Evolutionary conservation across 164 flowering plant species (phyloP).

Genomic region (Berberis thunbergii): DNA sequence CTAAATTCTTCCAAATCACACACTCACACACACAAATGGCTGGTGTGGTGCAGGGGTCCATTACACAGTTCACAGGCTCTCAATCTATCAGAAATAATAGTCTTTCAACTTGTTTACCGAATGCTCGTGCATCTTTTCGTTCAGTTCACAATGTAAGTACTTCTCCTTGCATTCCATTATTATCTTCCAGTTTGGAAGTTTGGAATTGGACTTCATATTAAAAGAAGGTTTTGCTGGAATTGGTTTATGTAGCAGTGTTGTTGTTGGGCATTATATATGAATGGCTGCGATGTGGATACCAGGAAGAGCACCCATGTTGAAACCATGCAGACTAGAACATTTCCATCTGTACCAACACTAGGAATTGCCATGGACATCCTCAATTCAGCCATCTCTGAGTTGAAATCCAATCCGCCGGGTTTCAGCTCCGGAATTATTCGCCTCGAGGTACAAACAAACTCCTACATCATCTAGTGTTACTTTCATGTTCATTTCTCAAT

Average conservation of each 20-base stretch:
- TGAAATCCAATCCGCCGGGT: constrained; percentile 37
- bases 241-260: background rate
- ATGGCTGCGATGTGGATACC: constrained; percentile 59
- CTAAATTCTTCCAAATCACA: no score
- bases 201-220: no score
- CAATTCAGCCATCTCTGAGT: constrained; percentile 30
- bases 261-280: constrained; percentile 48
- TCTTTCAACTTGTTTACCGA: background rate
- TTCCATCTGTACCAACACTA: constrained; percentile 42
- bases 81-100: constrained; percentile 9
- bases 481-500: background rate
- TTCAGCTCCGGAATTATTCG: constrained; percentile 60
- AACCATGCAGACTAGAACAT: constrained; percentile 43
- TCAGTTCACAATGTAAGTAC: constrained; percentile 3
- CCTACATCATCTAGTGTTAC: background rate
- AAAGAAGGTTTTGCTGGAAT: no score
- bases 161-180: background rate
- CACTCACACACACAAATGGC: no score
- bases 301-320: constrained; percentile 25
- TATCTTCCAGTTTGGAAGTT: no score
- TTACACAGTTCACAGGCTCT: constrained; percentile 12
- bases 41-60: constrained; percentile 7
- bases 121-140: constrained; percentile 6
- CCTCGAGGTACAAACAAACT: constrained; percentile 36
- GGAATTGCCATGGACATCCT: constrained; percentile 47